phyloP scores from a whole-genome alignment of 192 early-diverging fungal genomes.

The Glomus cerebriforme region DNA sequence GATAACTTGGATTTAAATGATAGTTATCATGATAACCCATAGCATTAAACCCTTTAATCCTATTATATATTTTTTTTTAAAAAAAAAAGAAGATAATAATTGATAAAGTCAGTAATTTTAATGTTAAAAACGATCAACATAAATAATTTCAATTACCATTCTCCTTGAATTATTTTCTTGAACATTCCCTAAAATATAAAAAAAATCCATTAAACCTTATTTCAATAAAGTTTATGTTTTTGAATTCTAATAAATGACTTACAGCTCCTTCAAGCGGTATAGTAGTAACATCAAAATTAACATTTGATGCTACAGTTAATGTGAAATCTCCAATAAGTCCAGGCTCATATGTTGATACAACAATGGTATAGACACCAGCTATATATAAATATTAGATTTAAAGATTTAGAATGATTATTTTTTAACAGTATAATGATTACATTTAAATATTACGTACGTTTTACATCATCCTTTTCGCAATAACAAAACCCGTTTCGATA shows the following conservation, averaged over 20 bases:
- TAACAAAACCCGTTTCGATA: conserved; percentile 80
- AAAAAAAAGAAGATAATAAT: no score
- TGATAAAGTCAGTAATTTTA: not conserved
- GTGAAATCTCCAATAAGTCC: conserved; percentile 67
- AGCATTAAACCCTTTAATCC: conserved; percentile 57
- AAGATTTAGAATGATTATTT: not conserved
- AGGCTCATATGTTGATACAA: conserved; percentile 80
- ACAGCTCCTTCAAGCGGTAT: conserved; percentile 79
- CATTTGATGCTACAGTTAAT: conserved; percentile 61
- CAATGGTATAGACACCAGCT: conserved; percentile 78
- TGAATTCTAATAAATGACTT: conserved; percentile 29
- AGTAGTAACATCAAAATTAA: conserved; percentile 49
- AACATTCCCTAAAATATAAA: conserved; percentile 62
- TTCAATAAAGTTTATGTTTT: not conserved
- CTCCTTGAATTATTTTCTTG: conserved; percentile 50
- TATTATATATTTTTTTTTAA: conserved; percentile 8
- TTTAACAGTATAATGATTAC: not conserved
- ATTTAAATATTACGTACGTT: conserved; percentile 43
- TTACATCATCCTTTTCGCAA: conserved; percentile 62
- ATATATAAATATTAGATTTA: conserved; percentile 8
- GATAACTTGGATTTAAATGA: conserved; percentile 67
- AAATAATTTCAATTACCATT: conserved; percentile 48
- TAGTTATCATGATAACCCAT: conserved; percentile 63
- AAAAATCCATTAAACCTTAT: not conserved
- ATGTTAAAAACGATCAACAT: not conserved